Evolutionary conservation across 2,329 filamentous ascomycete species (phyloP), one percentile per base, ranked within the genome.

Genomic region (Sclerotinia minor): DNA sequence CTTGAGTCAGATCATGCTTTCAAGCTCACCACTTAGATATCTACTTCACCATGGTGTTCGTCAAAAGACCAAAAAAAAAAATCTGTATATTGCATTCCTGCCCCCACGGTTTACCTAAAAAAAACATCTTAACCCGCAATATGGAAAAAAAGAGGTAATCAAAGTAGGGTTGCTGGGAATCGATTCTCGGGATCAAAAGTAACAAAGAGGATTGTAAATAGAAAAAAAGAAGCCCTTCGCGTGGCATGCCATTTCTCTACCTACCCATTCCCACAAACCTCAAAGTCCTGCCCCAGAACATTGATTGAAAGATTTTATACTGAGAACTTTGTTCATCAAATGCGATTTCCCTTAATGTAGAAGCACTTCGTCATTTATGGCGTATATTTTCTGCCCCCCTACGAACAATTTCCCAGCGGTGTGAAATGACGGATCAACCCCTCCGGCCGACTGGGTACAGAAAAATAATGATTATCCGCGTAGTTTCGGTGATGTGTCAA

Each of bases 111-210:
- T 61, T 61, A 61, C 59, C 59, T 61, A 61, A 45, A 61, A 45
- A 61, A 50, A 61, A 61, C 59, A 61, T 45, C 58, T 45, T 29
- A 50, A 35, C 45, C 59, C 45, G 32, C 45, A 50, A 49, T 61
- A 50, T 61, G 32, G 59, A 50, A 61, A 61, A 61, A 61, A 49
- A 35, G 44, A 38, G 29, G 21, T 24, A 61, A 61, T 50, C 59
- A 61, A 60, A 50, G 59, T 45, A 61, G 59, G 26, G 32, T 61
- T 13, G 32, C 59, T 49, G 59, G 59, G 59, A 50, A 61, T 61
- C 29, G 59, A 61, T 61, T 50, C 59, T 61, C 38, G 45, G 59
- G 29, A 61, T 61, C 41, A 61, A 61, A 61, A 61, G 59, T 61
- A 24, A 61, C 59, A 61, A 61, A 50, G 59, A 50, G 45, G 59